A percentile compares a stretch with the other conserved stretches of the same genome.
These are phyloP conservation scores for Cordyceps fumosorosea DNA, from an alignment of 2,329 filamentous ascomycete species.

Conservation along the genomic window DNA sequence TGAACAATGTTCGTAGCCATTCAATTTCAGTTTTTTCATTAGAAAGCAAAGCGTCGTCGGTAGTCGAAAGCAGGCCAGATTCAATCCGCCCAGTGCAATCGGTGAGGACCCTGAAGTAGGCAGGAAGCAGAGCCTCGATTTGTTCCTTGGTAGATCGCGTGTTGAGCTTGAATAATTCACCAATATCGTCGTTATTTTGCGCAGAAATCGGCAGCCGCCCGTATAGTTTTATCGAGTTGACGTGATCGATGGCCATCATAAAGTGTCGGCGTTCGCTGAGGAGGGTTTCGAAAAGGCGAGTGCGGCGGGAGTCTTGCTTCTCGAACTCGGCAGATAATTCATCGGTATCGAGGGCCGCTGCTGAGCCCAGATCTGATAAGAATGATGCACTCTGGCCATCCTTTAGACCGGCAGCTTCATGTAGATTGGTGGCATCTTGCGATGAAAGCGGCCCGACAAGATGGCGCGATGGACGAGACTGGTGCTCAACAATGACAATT, in stretches of 20 bases:
- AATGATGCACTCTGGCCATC: constrained; percentile 53
- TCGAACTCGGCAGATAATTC: constrained; percentile 54
- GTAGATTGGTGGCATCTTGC: constrained; percentile 70
- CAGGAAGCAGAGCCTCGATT: constrained; percentile 39
- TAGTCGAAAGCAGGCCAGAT: constrained; percentile 42
- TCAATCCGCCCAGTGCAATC: constrained; percentile 44
- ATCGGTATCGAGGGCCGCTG: constrained; percentile 44
- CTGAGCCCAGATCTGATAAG: constrained; percentile 43
- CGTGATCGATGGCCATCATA: constrained; percentile 54
- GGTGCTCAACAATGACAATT: constrained; percentile 75
- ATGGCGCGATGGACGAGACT: constrained; percentile 67
- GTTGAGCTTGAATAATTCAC: constrained; percentile 26
- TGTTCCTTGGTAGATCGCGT: constrained; percentile 25
- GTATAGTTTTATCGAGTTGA: constrained; percentile 42
- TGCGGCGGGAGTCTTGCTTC: constrained; percentile 53
- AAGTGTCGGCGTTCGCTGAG: constrained; percentile 65
- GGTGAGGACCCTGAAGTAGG: constrained; percentile 41
- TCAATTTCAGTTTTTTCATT: constrained; percentile 48
- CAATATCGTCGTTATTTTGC: constrained; percentile 21
- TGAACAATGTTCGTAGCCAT: constrained; percentile 58
- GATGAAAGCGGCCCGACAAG: constrained; percentile 66
- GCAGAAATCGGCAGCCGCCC: constrained; percentile 30
- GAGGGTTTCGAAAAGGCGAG: constrained; percentile 65
- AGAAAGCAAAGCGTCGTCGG: constrained; percentile 40
- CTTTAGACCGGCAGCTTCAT: constrained; percentile 63